These are phyloP conservation scores for Pythium biforme DNA, from an alignment of 352 stramenopile genomes.

Conservation along the genomic window DNA sequence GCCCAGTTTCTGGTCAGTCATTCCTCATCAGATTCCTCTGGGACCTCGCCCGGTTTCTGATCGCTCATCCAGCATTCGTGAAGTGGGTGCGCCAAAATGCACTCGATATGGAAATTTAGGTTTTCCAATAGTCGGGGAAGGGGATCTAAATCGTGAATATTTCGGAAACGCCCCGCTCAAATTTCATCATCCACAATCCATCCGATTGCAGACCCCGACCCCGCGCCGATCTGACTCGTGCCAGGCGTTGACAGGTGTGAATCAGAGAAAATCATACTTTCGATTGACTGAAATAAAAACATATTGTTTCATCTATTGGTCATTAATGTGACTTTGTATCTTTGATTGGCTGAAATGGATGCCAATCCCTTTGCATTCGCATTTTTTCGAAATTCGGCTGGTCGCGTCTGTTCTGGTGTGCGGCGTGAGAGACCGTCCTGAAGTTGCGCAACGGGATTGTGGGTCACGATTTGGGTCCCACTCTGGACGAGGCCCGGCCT, in stretches of 20 bases:
- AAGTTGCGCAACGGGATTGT: constrained; percentile 10
- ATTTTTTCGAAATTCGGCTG: background rate
- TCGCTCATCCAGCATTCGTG: background rate
- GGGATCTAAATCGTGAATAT: background rate
- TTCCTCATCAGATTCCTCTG: background rate
- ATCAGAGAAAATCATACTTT: background rate
- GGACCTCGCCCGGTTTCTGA: background rate
- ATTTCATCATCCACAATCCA: constrained; percentile 17
- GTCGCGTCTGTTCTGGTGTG: background rate
- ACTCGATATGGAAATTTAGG: background rate
- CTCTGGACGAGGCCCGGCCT: background rate
- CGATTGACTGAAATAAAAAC: background rate
- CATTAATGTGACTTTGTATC: background rate
- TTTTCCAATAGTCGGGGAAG: background rate
- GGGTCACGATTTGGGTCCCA: constrained; percentile 1
- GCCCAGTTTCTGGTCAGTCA: background rate
- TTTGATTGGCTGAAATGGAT: constrained; percentile 1
- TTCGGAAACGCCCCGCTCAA: background rate
- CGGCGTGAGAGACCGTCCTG: background rate
- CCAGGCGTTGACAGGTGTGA: background rate
- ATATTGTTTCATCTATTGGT: background rate
- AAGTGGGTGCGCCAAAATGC: background rate
- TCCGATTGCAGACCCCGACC: background rate
- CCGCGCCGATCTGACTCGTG: constrained; percentile 6
- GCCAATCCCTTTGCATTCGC: background rate